A percentile compares a stretch with the other conserved stretches of the same genome.
Evolutionary conservation across 2,329 filamentous ascomycete genomes (phyloP).

Genomic region (Trichophyton schoenleinii): DNA sequence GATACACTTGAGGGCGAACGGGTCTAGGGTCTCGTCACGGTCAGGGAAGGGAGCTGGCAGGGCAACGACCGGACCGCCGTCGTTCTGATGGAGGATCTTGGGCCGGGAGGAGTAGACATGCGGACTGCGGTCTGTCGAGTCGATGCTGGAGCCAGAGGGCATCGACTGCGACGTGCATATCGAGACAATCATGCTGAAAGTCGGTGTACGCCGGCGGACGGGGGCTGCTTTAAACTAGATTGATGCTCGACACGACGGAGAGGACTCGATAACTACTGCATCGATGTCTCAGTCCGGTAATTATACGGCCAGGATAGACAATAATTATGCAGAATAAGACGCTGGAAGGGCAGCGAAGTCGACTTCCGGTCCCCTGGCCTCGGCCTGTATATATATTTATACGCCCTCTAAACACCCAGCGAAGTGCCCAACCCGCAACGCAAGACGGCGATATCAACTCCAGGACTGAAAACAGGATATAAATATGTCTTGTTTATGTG

Average conservation of each 20-base stretch:
- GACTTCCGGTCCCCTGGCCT: background rate
- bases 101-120: background rate
- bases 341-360: background rate
- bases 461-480: background rate
- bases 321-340: too few species aligned
- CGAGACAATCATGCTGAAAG: background rate
- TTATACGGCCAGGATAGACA: background rate
- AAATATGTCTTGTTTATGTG: background rate
- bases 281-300: background rate
- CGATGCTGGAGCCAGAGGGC: background rate
- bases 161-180: background rate
- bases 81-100: background rate
- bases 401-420: background rate
- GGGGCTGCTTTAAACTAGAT: background rate
- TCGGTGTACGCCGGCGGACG: background rate
- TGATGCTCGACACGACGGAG: background rate
- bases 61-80: background rate
- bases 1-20: conserved; percentile 21
- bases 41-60: background rate
- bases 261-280: background rate
- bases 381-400: background rate
- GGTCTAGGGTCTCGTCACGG: background rate
- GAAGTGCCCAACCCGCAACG: background rate
- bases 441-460: background rate
- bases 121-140: background rate